Conservation (phyloP, 225 moss, liverwort and hornwort genomes). For the Marchantia paleacea region DNA sequence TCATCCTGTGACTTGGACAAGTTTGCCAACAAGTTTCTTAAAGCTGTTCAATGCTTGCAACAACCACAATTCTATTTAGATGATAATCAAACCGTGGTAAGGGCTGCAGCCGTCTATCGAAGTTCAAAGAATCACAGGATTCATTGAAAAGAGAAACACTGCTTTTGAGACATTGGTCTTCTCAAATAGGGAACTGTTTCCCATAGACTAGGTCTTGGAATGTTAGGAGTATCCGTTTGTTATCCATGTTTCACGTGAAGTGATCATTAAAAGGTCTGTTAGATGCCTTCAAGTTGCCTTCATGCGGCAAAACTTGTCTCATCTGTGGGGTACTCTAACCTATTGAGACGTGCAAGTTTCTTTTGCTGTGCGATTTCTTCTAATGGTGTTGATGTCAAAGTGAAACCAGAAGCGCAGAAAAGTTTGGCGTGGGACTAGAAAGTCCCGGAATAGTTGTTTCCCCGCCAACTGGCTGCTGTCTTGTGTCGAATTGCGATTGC, state of each 20-base stretch:
- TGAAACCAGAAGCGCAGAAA: neutral
- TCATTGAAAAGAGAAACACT: neutral
- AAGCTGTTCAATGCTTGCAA: neutral
- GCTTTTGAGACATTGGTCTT: neutral
- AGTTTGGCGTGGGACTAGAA: neutral
- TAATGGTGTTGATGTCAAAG: neutral
- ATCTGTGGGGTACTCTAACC: neutral
- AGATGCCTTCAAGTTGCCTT: neutral
- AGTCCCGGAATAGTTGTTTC: too few relatives aligned
- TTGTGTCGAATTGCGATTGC: neutral
- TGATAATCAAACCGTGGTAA: neutral
- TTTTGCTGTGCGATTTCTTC: neutral
- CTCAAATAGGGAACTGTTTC: neutral
- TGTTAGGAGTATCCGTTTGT: neutral
- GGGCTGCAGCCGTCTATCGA: constrained; percentile 2
- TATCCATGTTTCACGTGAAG: neutral
- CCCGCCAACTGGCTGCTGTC: neutral
- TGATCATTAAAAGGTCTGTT: neutral
- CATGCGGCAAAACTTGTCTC: neutral
- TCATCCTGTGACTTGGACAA: neutral
- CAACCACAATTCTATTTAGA: neutral
- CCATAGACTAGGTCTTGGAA: constrained; percentile 5
- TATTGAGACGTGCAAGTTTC: neutral
- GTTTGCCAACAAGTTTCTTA: neutral
- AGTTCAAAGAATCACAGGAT: neutral